Base-by-base conservation (phyloP, 768 basidiomycete genomes). In the Coprinopsis strossmayeri region DNA sequence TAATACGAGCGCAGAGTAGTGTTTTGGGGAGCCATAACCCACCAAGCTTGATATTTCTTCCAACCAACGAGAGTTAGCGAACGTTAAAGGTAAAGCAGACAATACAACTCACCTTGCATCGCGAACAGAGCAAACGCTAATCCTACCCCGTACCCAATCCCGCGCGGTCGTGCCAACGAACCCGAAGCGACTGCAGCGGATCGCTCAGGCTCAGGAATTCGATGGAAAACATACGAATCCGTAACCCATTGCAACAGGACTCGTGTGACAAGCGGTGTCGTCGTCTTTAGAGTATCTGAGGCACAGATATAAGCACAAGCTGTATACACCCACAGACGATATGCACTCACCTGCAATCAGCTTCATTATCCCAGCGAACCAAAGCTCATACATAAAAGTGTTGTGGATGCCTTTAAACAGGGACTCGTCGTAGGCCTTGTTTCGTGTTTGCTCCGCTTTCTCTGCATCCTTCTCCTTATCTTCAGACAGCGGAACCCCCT, bases 141-240 rank as follows among this genome's bases (percentile, higher is more conserved):
- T 4, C 82, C 82, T 45, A 84, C 72, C 1, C 82, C 82, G 58
- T 76, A 79, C 0, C 82, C 81, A 32, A 83, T 67, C 1, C 77
- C 75, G 27, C 56, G 64, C 1, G 81, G 79, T 44, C 64, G 53
- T 11, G 54, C 53, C 5, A 50, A 55, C 30, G 48, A 72, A 41
- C 30, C 68, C 58, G 49, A 50, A 10, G 52, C 51, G 1, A 53
- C 46, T 0, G 65, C 61, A 2, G 61, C 59, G 0, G 62, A 68
- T 28, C 68, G 70, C 38, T 72, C 60, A 21, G 61, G 62, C 0
- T 70, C 66, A 1, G 68, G 59, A 7, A 69, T 59, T 28, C 60
- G 65, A 57, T 60, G 61, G 50, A 67, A 75, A 20, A 60, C 18
- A 57, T 76, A 83, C 0, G 76, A 73, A 1, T 72, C 66, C 0